A percentile compares a stretch with the other conserved stretches of the same genome.
phyloP scores from a whole-genome alignment of 768 basidiomycete species.

The Calocybe indica region DNA sequence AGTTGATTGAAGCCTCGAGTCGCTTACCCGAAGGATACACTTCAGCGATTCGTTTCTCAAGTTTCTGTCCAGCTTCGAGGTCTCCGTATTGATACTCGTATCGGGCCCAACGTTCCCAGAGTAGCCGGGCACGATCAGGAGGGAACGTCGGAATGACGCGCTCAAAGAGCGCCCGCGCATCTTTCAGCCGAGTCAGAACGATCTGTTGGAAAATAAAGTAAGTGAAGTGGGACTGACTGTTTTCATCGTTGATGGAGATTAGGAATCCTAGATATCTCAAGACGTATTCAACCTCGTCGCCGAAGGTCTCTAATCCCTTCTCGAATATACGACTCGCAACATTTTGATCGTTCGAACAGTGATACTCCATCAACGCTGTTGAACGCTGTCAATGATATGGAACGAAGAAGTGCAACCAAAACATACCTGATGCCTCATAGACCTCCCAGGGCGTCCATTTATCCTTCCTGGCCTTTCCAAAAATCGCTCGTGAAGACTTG shows the following conservation, averaged over 20 bases:
- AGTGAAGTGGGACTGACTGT: conserved; percentile 53
- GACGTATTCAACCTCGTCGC: conserved; percentile 80
- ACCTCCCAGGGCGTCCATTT: conserved; percentile 86
- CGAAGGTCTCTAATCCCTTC: conserved; percentile 80
- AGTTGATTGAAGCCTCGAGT: background rate
- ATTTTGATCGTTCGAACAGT: conserved; percentile 48
- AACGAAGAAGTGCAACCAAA: conserved; percentile 1
- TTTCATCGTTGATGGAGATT: conserved; percentile 91
- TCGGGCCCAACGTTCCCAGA: conserved; percentile 95
- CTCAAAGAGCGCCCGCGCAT: conserved; percentile 95
- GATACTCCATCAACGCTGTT: conserved; percentile 91
- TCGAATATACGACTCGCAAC: conserved; percentile 93
- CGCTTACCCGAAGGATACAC: conserved; percentile 75
- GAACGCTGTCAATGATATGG: conserved; percentile 1
- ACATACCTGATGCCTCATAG: conserved; percentile 84
- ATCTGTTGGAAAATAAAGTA: conserved; percentile 1
- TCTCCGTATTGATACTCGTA: conserved; percentile 98
- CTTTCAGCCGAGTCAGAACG: conserved; percentile 32
- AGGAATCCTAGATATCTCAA: conserved; percentile 88
- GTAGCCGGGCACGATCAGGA: conserved; percentile 69
- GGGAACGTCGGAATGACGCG: conserved; percentile 75
- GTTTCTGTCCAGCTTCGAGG: conserved; percentile 77
- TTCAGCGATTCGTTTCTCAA: conserved; percentile 86
- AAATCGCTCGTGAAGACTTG: conserved; percentile 70
- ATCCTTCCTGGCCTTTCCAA: conserved; percentile 74